Evolutionary conservation across 2,329 filamentous ascomycete species (phyloP).

Genomic region (Clonostachys chloroleuca): DNA sequence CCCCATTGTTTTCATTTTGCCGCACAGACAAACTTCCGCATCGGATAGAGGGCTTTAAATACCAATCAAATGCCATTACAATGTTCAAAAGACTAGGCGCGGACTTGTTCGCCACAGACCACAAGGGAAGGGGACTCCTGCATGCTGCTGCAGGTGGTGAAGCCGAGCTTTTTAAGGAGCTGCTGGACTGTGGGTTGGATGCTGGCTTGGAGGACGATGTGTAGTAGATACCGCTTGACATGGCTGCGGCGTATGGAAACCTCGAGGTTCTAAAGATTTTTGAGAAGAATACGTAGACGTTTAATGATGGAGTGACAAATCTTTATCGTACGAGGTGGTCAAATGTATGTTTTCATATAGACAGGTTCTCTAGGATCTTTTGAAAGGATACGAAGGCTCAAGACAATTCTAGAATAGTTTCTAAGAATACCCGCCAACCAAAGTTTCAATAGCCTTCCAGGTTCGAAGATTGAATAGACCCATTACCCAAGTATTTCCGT

Average conservation of each 20-base stretch:
- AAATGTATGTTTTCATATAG: too few relatives aligned
- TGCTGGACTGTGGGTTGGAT: neutral
- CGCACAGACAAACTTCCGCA: neutral
- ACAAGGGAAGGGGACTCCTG: neutral
- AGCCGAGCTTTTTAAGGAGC: neutral
- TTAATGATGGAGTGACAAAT: too few relatives aligned
- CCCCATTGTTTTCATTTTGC: neutral
- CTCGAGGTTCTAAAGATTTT: neutral
- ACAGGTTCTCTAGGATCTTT: too few relatives aligned
- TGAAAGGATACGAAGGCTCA: too few relatives aligned
- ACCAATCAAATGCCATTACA: neutral
- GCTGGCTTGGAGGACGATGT: neutral
- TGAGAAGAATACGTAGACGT: neutral
- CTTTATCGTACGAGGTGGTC: too few relatives aligned
- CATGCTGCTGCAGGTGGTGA: neutral
- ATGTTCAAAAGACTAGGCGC: neutral
- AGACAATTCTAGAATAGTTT: too few relatives aligned
- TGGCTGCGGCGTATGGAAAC: neutral
- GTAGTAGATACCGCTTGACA: neutral
- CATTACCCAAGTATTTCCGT: slow-evolving; percentile 18
- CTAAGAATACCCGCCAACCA: too few relatives aligned
- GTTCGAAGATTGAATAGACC: slow-evolving; percentile 10
- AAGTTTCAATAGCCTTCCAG: slow-evolving; percentile 9
- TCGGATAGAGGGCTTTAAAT: too few relatives aligned
- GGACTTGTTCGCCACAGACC: neutral